Conservation (phyloP, 176 grass and related monocot genomes). For the Eragrostis nindensis region DNA sequence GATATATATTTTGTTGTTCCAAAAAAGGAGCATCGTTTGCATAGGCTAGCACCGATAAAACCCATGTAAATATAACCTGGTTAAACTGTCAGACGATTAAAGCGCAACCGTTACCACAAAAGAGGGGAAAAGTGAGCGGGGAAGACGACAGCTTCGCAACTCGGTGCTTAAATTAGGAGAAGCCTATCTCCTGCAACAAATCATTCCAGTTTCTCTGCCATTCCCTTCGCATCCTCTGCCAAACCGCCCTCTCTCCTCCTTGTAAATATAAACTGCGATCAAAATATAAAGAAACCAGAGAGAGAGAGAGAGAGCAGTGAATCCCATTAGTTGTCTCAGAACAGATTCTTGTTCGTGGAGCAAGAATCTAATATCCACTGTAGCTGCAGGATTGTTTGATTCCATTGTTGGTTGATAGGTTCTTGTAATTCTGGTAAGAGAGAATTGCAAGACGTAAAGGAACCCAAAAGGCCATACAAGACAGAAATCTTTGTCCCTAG, state of each 20-base stretch:
- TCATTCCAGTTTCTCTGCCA: constrained; percentile 48
- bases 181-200: constrained; percentile 42
- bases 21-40: not conserved
- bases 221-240: constrained; percentile 43
- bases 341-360: constrained; percentile 43
- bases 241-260: constrained; percentile 42
- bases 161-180: constrained; percentile 24
- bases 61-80: not conserved
- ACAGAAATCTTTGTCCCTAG: not conserved
- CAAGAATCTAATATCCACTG: constrained; percentile 26
- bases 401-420: not conserved
- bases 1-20: too few relatives aligned
- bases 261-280: not conserved
- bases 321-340: constrained; percentile 29
- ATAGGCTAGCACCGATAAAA: not conserved
- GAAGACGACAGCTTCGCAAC: constrained; percentile 43
- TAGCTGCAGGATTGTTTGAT: not conserved
- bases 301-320: constrained; percentile 4
- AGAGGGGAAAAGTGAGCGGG: constrained; percentile 23
- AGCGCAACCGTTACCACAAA: constrained; percentile 31
- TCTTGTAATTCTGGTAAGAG: not conserved
- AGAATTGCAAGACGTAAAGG: not conserved
- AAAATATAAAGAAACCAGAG: not conserved
- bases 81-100: constrained; percentile 18
- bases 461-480: not conserved